Base-by-base conservation (phyloP, 1,284 basidiomycete genomes). In the Cutaneotrichosporon curvatum region DNA sequence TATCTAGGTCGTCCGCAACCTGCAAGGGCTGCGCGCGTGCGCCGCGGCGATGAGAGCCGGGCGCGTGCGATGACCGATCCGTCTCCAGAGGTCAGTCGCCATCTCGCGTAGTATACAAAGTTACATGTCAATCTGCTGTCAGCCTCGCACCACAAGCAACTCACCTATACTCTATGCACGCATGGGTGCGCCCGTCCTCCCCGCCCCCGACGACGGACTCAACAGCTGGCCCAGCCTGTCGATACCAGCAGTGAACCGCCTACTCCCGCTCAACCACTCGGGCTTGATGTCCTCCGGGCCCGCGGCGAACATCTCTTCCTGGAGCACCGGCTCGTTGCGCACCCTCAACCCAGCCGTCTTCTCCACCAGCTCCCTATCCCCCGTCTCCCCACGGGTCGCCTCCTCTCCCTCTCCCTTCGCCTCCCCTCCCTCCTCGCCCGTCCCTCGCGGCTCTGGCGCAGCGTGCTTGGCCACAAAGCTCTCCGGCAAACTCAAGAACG, bases 401-500 rank as follows among this genome's bases (percentile, higher is more conserved):
- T 22, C 35, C n/a, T 20, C 18, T 9, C 21, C 31, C 14, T 43
- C 34, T 38, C 25, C 32, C n/a, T 25, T 31, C 15, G 15, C 35
- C 15, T 22, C 35, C n/a, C 15, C 18, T 9, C 21, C 31, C 14
- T 43, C 34, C 5, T 18, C 22, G 9, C 31, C 33, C 3, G 41
- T 21, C 33, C 28, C 12, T 28, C 7, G 12, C 12, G 25, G 25
- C 16, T 37, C 10, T 5, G 36, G 3, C 23, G 32, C 10, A 9
- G 47, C 35, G 5, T 39, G 40, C 23, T 31, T 36, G 25, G 63
- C 65, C 9, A 43, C 40, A 45, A 69, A 67, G 8, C 51, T 51
- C 9, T 48, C 23, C 8, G 65, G 56, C 8, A 68, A 57, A 18
- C 59, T 58, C 9, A 62, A 43, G 59, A 72, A 72, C 9, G 70